Evolutionary conservation across 2,329 filamentous ascomycete genomes (phyloP), one percentile per base, ranked within the genome.

Genomic region (Phoma herbarum): DNA sequence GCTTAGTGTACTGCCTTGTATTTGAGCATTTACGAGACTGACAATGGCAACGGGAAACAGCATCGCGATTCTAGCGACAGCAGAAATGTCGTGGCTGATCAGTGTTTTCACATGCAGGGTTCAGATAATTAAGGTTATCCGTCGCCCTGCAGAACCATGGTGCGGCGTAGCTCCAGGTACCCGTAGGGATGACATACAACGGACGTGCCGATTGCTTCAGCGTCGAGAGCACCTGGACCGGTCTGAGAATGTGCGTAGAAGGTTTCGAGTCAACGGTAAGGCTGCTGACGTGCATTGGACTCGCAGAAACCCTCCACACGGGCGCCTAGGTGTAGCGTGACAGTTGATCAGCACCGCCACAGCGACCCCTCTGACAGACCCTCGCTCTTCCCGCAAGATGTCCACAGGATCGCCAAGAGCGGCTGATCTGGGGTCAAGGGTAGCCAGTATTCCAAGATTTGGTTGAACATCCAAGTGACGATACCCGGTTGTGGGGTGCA

Each of bases 401-500:
- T 33, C 55, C 41, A 59, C 56, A 57, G 18, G 61, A 64, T 64
- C 47, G 56, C 53, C 55, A 59, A 60, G 55, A 51, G 59, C 61
- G 65, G 57, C 52, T 60, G 58, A 66, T 64, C 57, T 54, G 52
- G 49, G 29, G 57, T 22, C 64, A 56, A 58, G 61, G 58, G 43
- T 59, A 28, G 41, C 56, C 22, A 33, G 50, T 42, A 6, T 54
- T 35, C 6, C 31, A 35, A 35, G 16, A 7, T 35, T 42, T n/a
- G 20, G 26, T 29, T 39, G 16, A 46, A 31, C 45, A 41, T 25
- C 47, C 18, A 10, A n/a, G 11, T 25, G 23, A 28, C 5, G 18
- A 11, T 48, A 48, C 52, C 43, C 25, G 42, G 43, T 49, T 20
- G 37, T 16, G 48, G 48, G 44, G 31, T 18, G 37, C 14, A 52